Conservation (phyloP, 192 early-diverging fungal species). For the Kappamyces sp. region DNA sequence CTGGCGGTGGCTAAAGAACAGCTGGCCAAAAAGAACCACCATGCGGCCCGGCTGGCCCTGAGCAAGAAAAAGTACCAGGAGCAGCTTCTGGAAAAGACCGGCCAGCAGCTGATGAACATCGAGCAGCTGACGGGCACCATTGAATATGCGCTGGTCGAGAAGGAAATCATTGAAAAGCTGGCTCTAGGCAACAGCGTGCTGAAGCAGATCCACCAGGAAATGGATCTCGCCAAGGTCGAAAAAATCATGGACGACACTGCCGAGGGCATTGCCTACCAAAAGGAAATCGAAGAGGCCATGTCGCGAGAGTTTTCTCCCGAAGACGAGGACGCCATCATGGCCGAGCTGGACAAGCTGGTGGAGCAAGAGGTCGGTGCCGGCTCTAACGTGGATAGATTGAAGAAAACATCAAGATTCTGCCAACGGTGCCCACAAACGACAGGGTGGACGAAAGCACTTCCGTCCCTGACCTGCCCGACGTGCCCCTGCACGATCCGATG, state of each 20-base stretch:
- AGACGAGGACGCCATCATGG: slow-evolving; percentile 81
- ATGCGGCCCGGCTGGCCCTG: slow-evolving; percentile 82
- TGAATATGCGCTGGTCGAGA: slow-evolving; percentile 89
- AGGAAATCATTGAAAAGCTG: slow-evolving; percentile 79
- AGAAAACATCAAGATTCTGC: slow-evolving; percentile 11
- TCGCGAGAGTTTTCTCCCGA: slow-evolving; percentile 66
- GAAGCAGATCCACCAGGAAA: slow-evolving; percentile 77
- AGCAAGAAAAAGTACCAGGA: slow-evolving; percentile 97
- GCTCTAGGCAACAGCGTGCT: slow-evolving; percentile 81
- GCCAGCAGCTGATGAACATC: slow-evolving; percentile 81
- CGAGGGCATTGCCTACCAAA: slow-evolving; percentile 93
- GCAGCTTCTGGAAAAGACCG: slow-evolving; percentile 74
- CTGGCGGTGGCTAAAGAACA: slow-evolving; percentile 65
- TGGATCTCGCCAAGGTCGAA: slow-evolving; percentile 86
- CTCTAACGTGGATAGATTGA: slow-evolving; percentile 3
- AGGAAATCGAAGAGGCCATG: slow-evolving; percentile 81
- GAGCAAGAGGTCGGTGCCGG: slow-evolving; percentile 34
- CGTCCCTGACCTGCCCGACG: neutral
- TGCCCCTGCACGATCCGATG: neutral
- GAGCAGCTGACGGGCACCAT: slow-evolving; percentile 84
- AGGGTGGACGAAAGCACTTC: neutral
- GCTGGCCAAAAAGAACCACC: slow-evolving; percentile 24
- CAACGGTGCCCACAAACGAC: neutral
- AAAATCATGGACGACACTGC: slow-evolving; percentile 93
- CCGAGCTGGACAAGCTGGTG: slow-evolving; percentile 69